Conservation (phyloP, 2,329 filamentous ascomycete species). For the Xylaria hypoxylon region DNA sequence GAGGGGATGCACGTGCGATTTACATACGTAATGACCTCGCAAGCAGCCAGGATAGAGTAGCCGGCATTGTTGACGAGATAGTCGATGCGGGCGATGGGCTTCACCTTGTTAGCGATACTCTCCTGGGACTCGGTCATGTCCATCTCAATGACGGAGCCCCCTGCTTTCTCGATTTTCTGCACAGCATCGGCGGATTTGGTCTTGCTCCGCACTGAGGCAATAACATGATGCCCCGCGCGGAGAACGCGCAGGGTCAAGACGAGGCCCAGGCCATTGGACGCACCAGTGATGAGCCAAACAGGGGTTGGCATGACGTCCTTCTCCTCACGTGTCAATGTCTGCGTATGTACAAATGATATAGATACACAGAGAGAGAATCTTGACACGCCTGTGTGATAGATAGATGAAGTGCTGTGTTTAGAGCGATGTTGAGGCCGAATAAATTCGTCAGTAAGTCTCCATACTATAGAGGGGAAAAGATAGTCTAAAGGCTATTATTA, state of each 20-base stretch:
- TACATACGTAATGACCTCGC: conserved; percentile 41
- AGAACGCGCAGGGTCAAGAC: conserved; percentile 47
- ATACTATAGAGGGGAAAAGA: neutral
- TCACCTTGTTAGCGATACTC: conserved; percentile 44
- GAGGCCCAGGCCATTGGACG: conserved; percentile 51
- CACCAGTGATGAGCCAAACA: conserved; percentile 51
- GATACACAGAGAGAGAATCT: no score
- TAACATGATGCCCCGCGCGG: conserved; percentile 47
- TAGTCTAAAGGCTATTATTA: no score
- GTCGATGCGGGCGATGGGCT: conserved; percentile 45
- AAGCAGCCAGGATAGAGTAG: conserved; percentile 42
- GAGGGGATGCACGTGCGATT: neutral
- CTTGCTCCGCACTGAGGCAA: conserved; percentile 50
- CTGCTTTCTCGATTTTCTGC: conserved; percentile 44
- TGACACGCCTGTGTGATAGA: no score
- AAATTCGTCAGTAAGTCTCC: no score
- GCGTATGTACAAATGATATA: no score
- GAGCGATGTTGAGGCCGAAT: no score
- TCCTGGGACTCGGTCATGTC: conserved; percentile 47
- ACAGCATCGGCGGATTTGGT: conserved; percentile 43
- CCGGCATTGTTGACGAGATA: conserved; percentile 49
- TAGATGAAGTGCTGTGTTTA: no score
- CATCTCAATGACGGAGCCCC: conserved; percentile 46
- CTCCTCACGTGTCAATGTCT: no score
- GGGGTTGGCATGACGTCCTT: conserved; percentile 39